These are phyloP conservation scores for Colletotrichum siamense DNA, from an alignment of 2,329 filamentous ascomycete genomes.

Conservation along the genomic window DNA sequence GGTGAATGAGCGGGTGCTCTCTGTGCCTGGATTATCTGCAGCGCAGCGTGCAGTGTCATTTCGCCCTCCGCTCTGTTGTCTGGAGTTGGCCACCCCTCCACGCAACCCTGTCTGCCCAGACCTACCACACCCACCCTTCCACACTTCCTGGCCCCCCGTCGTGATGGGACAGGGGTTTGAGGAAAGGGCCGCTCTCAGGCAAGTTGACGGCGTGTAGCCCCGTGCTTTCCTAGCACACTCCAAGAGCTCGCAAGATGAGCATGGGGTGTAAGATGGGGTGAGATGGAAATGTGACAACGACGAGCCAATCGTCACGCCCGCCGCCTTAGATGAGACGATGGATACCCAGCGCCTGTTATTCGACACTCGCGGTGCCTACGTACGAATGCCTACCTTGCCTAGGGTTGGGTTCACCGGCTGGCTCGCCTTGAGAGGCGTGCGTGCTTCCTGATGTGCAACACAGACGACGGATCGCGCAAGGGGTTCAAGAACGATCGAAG, in stretches of 20 bases:
- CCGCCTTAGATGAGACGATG: slow-evolving; percentile 19
- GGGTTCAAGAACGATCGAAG: background rate
- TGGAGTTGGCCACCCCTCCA: slow-evolving; percentile 14
- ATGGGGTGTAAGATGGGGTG: slow-evolving; percentile 19
- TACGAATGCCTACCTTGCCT: background rate
- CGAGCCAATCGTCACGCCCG: slow-evolving; percentile 8
- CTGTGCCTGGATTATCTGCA: slow-evolving; percentile 15
- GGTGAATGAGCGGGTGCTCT: slow-evolving; percentile 1
- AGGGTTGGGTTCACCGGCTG: slow-evolving; percentile 4
- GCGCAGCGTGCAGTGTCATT: slow-evolving; percentile 1
- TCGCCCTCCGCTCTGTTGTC: background rate
- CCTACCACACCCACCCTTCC: slow-evolving; percentile 10
- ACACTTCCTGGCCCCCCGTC: slow-evolving; percentile 2
- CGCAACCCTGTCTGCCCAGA: slow-evolving; percentile 9
- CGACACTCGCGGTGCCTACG: background rate
- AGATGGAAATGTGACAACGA: slow-evolving; percentile 15
- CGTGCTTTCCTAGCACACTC: slow-evolving; percentile 6
- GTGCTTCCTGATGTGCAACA: slow-evolving; percentile 10
- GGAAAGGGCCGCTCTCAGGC: slow-evolving; percentile 5
- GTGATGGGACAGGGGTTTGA: slow-evolving; percentile 4
- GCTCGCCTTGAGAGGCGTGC: background rate
- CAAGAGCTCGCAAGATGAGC: slow-evolving; percentile 14
- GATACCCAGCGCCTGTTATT: slow-evolving; percentile 9
- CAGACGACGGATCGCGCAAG: slow-evolving; percentile 5
- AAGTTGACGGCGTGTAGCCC: slow-evolving; percentile 6